These are phyloP conservation scores for Solanum medicagineum DNA, from an alignment of 257 asterid genomes.

Conservation along the genomic window DNA sequence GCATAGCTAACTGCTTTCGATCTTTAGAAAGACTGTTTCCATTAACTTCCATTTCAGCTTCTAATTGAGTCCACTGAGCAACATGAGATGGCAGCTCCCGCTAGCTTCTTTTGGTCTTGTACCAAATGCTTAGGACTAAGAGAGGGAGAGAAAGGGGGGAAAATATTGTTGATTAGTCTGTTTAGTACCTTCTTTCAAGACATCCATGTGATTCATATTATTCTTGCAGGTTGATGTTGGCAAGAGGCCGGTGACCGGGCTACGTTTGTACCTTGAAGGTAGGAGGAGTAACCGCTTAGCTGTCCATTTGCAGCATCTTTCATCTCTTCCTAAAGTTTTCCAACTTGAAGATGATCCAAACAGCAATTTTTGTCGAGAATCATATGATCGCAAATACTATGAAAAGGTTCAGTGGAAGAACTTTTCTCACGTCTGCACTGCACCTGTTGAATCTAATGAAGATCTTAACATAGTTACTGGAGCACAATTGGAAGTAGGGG, in stretches of 20 bases:
- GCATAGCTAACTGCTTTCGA: not conserved
- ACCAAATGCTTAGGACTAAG: not conserved
- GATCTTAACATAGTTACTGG: slow-evolving; percentile 84
- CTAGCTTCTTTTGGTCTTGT: not conserved
- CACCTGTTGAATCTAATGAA: slow-evolving; percentile 87
- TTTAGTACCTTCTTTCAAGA: not conserved
- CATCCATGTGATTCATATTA: not conserved
- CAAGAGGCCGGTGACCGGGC: slow-evolving; percentile 88
- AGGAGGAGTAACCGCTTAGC: slow-evolving; percentile 91
- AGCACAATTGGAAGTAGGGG: slow-evolving; percentile 66
- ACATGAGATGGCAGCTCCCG: not conserved
- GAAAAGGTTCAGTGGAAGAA: slow-evolving; percentile 96
- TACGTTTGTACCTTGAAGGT: slow-evolving; percentile 87
- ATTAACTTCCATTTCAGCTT: not conserved
- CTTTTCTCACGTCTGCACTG: slow-evolving; percentile 93
- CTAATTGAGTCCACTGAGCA: not conserved
- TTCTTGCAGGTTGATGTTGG: slow-evolving; percentile 84
- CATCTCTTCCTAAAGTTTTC: slow-evolving; percentile 81
- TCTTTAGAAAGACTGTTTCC: not conserved
- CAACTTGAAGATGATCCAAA: slow-evolving; percentile 69
- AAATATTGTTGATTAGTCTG: not conserved
- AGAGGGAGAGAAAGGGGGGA: not conserved
- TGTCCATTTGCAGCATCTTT: slow-evolving; percentile 85
- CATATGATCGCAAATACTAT: slow-evolving; percentile 60
- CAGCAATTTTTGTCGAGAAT: slow-evolving; percentile 40